These are phyloP conservation scores for Malus asiatica DNA, from an alignment of 306 rosid genomes.

Conservation along the genomic window DNA sequence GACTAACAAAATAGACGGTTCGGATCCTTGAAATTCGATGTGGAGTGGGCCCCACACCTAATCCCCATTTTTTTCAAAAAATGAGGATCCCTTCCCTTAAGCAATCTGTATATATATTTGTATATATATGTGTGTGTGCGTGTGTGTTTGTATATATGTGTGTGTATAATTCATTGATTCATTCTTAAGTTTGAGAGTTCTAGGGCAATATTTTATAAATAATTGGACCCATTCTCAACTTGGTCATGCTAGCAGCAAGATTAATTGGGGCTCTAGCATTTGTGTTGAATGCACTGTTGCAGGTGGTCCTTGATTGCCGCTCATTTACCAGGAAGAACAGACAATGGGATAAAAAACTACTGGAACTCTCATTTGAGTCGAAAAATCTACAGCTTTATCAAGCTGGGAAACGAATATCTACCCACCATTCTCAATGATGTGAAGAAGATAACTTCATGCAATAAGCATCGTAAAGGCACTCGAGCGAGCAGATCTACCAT, in stretches of 20 bases:
- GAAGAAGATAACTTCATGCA: conserved; percentile 16
- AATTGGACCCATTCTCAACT: not conserved
- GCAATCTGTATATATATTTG: too few species aligned
- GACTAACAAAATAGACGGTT: too few species aligned
- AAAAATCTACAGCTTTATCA: conserved; percentile 51
- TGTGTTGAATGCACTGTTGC: not conserved
- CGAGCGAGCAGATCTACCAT: conserved; percentile 17
- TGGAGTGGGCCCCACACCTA: too few species aligned
- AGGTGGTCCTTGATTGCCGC: conserved; percentile 92
- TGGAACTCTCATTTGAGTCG: conserved; percentile 86
- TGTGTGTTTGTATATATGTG: too few species aligned
- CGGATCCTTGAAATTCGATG: too few species aligned
- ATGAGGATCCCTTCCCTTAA: too few species aligned
- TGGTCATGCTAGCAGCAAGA: not conserved
- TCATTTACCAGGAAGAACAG: conserved; percentile 74
- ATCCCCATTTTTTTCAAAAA: too few species aligned
- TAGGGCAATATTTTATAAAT: too few species aligned
- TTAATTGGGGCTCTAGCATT: not conserved
- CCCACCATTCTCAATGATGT: conserved; percentile 11
- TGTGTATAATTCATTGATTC: too few species aligned
- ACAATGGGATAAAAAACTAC: conserved; percentile 76
- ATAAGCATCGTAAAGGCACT: conserved; percentile 6
- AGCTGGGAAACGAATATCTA: conserved; percentile 26
- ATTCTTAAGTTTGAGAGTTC: too few species aligned
- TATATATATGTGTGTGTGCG: too few species aligned